Percentiles rank a stretch among this genome's conserved stretches.
Evolutionary conservation across 2,329 filamentous ascomycete species (phyloP).

Genomic region (Fonsecaea nubica): DNA sequence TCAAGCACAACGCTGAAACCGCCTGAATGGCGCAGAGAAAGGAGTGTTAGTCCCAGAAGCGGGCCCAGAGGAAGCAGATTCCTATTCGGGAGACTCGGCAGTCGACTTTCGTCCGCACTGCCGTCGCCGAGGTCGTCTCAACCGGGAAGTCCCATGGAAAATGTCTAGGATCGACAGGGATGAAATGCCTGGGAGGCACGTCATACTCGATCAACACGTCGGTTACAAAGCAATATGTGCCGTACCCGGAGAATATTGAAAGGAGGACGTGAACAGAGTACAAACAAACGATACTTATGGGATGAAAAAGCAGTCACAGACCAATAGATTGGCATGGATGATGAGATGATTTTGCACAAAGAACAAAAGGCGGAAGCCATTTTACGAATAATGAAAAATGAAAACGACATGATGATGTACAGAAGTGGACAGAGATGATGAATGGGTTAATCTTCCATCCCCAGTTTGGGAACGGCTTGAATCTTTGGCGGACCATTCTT

Average conservation of each 20-base stretch:
- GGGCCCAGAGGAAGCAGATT: conserved; percentile 17
- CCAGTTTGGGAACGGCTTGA: too few species aligned
- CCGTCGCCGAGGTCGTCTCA: conserved; percentile 19
- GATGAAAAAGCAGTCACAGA: neutral
- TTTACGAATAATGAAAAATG: conserved; percentile 4
- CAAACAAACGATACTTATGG: neutral
- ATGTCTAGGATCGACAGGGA: conserved; percentile 13
- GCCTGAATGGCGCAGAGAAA: conserved; percentile 10
- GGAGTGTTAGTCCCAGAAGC: conserved; percentile 18
- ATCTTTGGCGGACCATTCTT: too few species aligned
- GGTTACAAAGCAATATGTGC: neutral
- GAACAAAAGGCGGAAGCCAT: neutral
- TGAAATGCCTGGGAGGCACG: neutral
- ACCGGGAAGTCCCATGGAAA: conserved; percentile 23
- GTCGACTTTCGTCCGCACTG: conserved; percentile 22
- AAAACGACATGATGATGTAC: neutral
- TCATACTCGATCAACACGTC: neutral
- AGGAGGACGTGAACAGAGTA: neutral
- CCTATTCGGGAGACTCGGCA: conserved; percentile 25
- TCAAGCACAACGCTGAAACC: conserved; percentile 6
- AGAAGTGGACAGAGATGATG: too few species aligned
- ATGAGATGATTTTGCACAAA: neutral
- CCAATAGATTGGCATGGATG: neutral
- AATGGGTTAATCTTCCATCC: too few species aligned
- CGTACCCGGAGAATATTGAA: neutral